Percentiles rank a stretch among this genome's conserved stretches.
These are phyloP conservation scores for Butyriboletus pseudospeciosus DNA, from an alignment of 1,284 basidiomycete genomes.

Conservation along the genomic window DNA sequence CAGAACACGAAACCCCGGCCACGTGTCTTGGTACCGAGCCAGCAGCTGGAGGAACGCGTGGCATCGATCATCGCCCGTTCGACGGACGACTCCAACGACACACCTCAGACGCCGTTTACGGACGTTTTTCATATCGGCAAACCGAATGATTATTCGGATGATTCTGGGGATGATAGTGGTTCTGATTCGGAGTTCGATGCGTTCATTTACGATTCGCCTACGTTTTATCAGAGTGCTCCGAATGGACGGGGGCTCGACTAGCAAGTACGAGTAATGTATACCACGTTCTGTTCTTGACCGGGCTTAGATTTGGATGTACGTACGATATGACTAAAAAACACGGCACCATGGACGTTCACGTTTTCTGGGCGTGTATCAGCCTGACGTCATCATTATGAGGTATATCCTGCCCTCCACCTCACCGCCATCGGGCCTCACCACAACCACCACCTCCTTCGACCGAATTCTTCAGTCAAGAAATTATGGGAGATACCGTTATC, in stretches of 20 bases:
- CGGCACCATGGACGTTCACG: conserved; percentile 4
- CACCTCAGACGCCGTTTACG: conserved; percentile 72
- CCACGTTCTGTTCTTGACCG: background rate
- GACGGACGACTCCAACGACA: conserved; percentile 47
- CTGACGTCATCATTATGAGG: conserved; percentile 22
- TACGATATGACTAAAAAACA: conserved; percentile 1
- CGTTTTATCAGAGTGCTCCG: conserved; percentile 38
- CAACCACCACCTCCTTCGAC: conserved; percentile 16
- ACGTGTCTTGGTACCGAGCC: conserved; percentile 42
- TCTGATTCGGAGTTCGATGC: conserved; percentile 63
- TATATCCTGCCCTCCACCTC: conserved; percentile 11
- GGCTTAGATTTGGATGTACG: conserved; percentile 1
- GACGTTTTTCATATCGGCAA: conserved; percentile 66
- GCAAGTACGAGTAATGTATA: conserved; percentile 5
- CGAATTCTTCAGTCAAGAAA: conserved; percentile 1
- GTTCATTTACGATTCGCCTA: conserved; percentile 62
- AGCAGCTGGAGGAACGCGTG: conserved; percentile 68
- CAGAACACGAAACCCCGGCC: conserved; percentile 44
- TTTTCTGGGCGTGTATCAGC: conserved; percentile 11
- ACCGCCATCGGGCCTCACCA: conserved; percentile 9
- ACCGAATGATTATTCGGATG: conserved; percentile 38
- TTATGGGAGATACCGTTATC: conserved; percentile 26
- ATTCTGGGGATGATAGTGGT: conserved; percentile 49
- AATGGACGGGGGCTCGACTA: conserved; percentile 40
- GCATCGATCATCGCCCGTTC: conserved; percentile 78